Percentiles rank a stretch among this genome's conserved stretches.
Conservation (phyloP, 2,329 filamentous ascomycete genomes). For the Trichophyton verrucosum region DNA sequence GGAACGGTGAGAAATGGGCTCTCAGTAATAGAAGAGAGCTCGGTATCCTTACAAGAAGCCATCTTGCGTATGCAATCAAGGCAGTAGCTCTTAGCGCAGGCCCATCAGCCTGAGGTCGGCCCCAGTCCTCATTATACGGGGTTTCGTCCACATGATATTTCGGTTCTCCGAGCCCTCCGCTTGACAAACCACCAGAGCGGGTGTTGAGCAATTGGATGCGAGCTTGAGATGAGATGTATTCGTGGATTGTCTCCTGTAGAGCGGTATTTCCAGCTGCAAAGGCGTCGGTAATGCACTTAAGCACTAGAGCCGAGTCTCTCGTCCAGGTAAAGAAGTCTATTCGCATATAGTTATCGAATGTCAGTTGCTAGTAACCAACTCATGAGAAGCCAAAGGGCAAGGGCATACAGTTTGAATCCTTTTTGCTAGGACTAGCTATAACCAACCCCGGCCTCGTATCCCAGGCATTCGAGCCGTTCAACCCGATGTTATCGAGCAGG, state of each 20-base stretch:
- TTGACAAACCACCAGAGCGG: slow-evolving; percentile 47
- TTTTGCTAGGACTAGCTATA: slow-evolving; percentile 45
- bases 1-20: not conserved
- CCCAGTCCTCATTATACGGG: slow-evolving; percentile 56
- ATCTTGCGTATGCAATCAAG: slow-evolving; percentile 42
- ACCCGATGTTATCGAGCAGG: slow-evolving; percentile 45
- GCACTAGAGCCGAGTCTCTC: slow-evolving; percentile 58
- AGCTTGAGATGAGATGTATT: slow-evolving; percentile 56
- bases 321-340: slow-evolving; percentile 69
- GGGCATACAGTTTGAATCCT: slow-evolving; percentile 42
- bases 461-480: slow-evolving; percentile 37
- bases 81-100: slow-evolving; percentile 24
- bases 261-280: slow-evolving; percentile 49
- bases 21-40: not conserved
- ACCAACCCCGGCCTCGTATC: slow-evolving; percentile 42
- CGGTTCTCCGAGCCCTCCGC: slow-evolving; percentile 52
- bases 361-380: not conserved
- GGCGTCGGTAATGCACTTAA: slow-evolving; percentile 58
- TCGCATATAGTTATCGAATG: not conserved
- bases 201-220: slow-evolving; percentile 53
- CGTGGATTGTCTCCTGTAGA: slow-evolving; percentile 50
- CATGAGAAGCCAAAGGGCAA: slow-evolving; percentile 14
- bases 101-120: slow-evolving; percentile 53
- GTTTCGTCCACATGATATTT: slow-evolving; percentile 56
- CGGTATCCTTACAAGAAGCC: slow-evolving; percentile 42